Base-by-base conservation (phyloP, 441 rosid genomes). In the Erysimum cheiri region DNA sequence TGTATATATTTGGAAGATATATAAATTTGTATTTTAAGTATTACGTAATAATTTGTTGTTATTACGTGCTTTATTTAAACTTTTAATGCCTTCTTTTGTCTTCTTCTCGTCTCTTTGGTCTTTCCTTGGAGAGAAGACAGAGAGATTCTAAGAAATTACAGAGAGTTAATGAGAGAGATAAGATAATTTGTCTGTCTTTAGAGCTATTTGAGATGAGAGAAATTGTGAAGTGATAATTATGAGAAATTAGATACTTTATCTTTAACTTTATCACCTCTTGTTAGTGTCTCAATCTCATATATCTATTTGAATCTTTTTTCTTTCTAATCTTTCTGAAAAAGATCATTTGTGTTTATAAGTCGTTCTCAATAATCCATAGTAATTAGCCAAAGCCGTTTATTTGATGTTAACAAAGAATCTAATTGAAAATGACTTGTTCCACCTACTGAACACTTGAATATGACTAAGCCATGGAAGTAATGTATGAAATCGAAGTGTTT, bases 21-120 rank as follows among this genome's bases (percentile, higher is more conserved):
- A 19, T 24, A 40, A 43, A 15, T 36, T 64, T 43, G 5, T 49
- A 6, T 47, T 46, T 46, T 14, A 15, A 35, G 33, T 55, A 57
- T 74, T 78, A 65, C 71, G 68, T 44, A 71, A 64, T 63, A 77
- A 70, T 59, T 52, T 75, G 77, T 67, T 62, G 67, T 69, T 60
- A 47, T 67, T 55, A 48, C 68, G 67, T 64, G 57, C 67, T 70
- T 75, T 70, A 75, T 76, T 64, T 70, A 76, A 64, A 74, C 69
- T 64, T 56, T 64, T 35, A 75, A 40, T 75, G 74, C 15, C 9
- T 62, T 31, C n/a, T 68, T 63, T 75, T 75, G 71, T 70, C 71
- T 70, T n/a, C 24, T 75, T 75, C 62, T 74, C 47, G 8, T 47
- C 40, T 49, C 57, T 73, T 43, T 60, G 41, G 60, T 56, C 66